Base-by-base conservation (phyloP, 1,284 basidiomycete species). In the Trichosporon faecale region DNA sequence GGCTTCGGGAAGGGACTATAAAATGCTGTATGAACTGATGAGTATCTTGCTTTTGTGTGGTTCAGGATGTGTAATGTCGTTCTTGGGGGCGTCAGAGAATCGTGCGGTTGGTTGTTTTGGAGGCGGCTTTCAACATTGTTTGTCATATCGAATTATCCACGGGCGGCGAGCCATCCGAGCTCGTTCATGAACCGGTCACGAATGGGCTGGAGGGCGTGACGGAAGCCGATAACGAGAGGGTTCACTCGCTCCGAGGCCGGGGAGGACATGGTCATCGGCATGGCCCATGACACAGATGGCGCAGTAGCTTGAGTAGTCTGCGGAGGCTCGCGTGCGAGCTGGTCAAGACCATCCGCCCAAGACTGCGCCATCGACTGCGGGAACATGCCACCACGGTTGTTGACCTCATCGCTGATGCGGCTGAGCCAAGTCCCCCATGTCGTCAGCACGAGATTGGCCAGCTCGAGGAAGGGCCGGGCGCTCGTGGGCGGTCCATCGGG, bases 371-470 rank as follows among this genome's bases (percentile, higher is more conserved):
- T 70, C 2, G 75, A 73, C 29, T 76, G 75, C 0, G 80, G 77
- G 67, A 75, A 81, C 80, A 83, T 83, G 9, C 78, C 80, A 3
- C 80, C 79, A 14, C 73, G 73, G 35, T 75, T 71, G 72, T 83
- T 83, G 64, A 82, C 79, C 55, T 80, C 78, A 9, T 74, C 68
- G 0, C 74, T 75, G 7, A 83, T 67, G 18, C 65, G 66, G 1
- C 65, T 37, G 25, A 80, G 64, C 82, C 80, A 82, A 11, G 66
- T 60, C 1, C 65, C 73, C 82, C 80, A 83, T 3, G 65, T 66
- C 0, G 74, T 66, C 4, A 82, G 72, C 18, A 80, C 55, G 12
- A 74, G 52, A 60, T 79, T 78, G 52, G 76, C 79, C 4, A 83
- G 70, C 21, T 79, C 75, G 5, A 80, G 73, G 1, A 79, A 73